These are phyloP conservation scores for Ampelomyces quisqualis DNA, from an alignment of 2,329 filamentous ascomycete genomes.

Conservation along the genomic window DNA sequence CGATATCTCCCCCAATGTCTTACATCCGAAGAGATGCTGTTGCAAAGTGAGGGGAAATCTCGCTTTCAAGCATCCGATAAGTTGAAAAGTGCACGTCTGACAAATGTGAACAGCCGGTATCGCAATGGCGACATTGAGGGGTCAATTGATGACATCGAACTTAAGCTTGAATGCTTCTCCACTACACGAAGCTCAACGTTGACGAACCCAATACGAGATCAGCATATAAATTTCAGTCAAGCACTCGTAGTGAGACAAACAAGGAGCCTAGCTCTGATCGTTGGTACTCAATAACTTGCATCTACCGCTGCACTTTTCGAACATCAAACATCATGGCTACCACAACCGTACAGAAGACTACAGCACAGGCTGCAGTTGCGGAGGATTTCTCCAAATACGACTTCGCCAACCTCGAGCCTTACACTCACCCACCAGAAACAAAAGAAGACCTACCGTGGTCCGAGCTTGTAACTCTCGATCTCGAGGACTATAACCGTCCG, in stretches of 20 bases:
- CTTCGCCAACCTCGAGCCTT: constrained; percentile 35
- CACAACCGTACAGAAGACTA: constrained; percentile 16
- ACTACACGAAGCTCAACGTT: too few relatives aligned
- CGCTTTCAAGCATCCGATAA: neutral
- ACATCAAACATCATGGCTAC: constrained; percentile 20
- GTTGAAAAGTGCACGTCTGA: constrained; percentile 4
- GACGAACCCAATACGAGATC: too few relatives aligned
- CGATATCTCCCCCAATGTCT: constrained; percentile 2
- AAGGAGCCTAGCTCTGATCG: neutral
- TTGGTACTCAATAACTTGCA: neutral
- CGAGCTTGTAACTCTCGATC: constrained; percentile 59
- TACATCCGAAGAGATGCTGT: neutral
- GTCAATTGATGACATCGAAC: constrained; percentile 13
- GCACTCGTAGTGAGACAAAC: too few relatives aligned
- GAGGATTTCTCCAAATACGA: constrained; percentile 34
- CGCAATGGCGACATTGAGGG: constrained; percentile 20
- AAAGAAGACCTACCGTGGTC: constrained; percentile 55
- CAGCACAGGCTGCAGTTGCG: constrained; percentile 2
- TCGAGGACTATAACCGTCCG: constrained; percentile 56
- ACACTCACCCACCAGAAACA: constrained; percentile 52
- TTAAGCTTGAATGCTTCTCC: neutral
- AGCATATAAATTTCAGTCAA: too few relatives aligned
- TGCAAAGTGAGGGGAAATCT: too few relatives aligned
- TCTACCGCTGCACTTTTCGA: neutral
- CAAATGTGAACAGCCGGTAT: constrained; percentile 8